Base-by-base conservation (phyloP, 768 basidiomycete species). In the Russula abietina region DNA sequence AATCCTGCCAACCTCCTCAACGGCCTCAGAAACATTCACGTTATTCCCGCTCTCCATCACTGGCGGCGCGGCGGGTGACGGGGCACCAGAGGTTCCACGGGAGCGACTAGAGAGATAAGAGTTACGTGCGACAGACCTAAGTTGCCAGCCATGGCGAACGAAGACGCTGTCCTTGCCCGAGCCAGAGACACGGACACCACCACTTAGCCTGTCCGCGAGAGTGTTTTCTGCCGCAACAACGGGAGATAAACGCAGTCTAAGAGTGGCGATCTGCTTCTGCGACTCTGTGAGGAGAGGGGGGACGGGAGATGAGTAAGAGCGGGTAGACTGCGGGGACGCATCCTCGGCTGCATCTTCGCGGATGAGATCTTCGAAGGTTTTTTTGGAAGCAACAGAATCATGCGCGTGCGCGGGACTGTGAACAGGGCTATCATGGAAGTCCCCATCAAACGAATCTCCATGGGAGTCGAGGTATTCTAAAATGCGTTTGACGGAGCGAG, bases 131-230 rank as follows among this genome's bases (percentile, higher is more conserved):
- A 84, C 76, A 1, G 85, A 84, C 58, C 85, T 81, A 6, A 85
- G 79, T 71, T 92, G 90, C 90, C 90, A 92, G 14, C 90, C 90
- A 53, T 81, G 84, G 30, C 90, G 86, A 19, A 92, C 90, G 69
- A 81, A 89, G 38, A 92, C 82, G 57, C 83, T 82, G 63, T 87
- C 85, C 68, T 82, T 88, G 9, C 88, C 88, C n/a, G 87, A 87
- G 32, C 87, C 87, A 24, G 86, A 84, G 36, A 89, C 82, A 26
- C 82, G 77, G 58, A 90, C 74, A 16, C 89, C 89, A 30, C 88
- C 89, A 58, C 86, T 89, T 22, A 92, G 80, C 45, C 85, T 82
- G 64, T 88, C 83, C 7, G 83, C 88, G 49, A 92, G 81, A 48
- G 81, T 79, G 2, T 77, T 68, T 68, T 92, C 90, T 22, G 81